Base-by-base conservation (phyloP, 768 basidiomycete species). In the Mycena galericulata region DNA sequence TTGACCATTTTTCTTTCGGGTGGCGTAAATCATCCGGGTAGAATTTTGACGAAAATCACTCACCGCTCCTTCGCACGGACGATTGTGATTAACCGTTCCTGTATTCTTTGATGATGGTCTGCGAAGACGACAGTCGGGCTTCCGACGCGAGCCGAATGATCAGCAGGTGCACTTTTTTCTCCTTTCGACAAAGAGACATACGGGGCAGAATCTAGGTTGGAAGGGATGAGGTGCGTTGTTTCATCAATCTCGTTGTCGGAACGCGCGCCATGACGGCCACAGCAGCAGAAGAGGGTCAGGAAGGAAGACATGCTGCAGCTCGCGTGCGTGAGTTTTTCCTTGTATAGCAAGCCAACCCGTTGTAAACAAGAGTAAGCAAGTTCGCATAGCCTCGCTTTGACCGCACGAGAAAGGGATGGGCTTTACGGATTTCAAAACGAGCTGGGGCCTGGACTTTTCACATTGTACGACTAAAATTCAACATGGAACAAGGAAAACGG, bases 31-130 rank as follows among this genome's bases (percentile, higher is more conserved):
- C 17, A 46, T 46, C 32, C 38, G 50, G 24, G n/a, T 45, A 36
- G n/a, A 43, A n/a, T n/a, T n/a, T n/a, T 18, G 22, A 38, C 20
- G 22, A 51, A 63, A 56, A 43, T n/a, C 14, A 58, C 71, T 26
- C 45, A 76, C 75, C 74, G 55, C 41, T 75, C 75, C 57, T 74
- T 75, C 20, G 73, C 70, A 18, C 75, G 73, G 15, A 75, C 74
- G 2, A 75, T 76, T 4, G 68, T 73, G 1, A 65, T 62, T 3
- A 74, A 43, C 32, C 66, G 32, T 36, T 74, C 62, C 67, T 72
- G 62, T 12, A 69, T 69, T 68, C 51, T 67, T 86, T 87, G 86
- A 85, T 87, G 86, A 85, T 86, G 45, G 86, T 86, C 77, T 81
- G 84, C 49, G 85, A 87, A 73, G 83, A 83, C 30, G 81, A 88